phyloP scores from a whole-genome alignment of 768 basidiomycete species.

The Hericium rajendrae region DNA sequence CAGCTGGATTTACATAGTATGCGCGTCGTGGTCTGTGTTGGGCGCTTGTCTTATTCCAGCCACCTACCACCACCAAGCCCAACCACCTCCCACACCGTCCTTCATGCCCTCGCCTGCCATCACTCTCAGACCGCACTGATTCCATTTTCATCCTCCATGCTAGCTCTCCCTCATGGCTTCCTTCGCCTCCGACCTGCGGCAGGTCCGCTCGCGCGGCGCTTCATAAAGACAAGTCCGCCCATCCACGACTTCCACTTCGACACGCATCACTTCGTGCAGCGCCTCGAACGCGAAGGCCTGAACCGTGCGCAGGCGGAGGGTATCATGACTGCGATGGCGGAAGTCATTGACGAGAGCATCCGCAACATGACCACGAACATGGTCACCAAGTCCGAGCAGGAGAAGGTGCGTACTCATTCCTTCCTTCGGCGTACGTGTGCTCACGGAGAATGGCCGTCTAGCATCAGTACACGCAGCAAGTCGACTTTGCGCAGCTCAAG shows the following conservation, averaged over 20 bases:
- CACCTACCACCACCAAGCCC: too few species aligned
- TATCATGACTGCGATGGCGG: slow-evolving; percentile 93
- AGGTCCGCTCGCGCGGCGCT: not conserved
- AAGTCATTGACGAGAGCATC: slow-evolving; percentile 95
- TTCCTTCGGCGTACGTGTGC: not conserved
- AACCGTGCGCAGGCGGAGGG: slow-evolving; percentile 91
- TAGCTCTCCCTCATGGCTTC: too few species aligned
- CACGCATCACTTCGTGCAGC: slow-evolving; percentile 89
- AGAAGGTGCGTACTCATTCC: slow-evolving; percentile 54
- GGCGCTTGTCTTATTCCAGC: too few species aligned
- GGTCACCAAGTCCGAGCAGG: slow-evolving; percentile 93
- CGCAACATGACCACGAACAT: slow-evolving; percentile 93
- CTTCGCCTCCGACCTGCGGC: too few species aligned
- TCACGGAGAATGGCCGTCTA: slow-evolving; percentile 19
- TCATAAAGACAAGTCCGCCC: slow-evolving; percentile 4
- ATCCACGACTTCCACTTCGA: slow-evolving; percentile 74
- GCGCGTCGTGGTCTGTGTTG: too few species aligned
- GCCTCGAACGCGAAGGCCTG: slow-evolving; percentile 81
- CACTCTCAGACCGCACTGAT: too few species aligned
- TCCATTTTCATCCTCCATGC: too few species aligned
- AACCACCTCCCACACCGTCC: too few species aligned
- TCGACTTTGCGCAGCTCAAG: slow-evolving; percentile 94
- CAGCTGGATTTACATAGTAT: too few species aligned
- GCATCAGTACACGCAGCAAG: slow-evolving; percentile 92
- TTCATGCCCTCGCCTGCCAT: too few species aligned